Evolutionary conservation across 768 basidiomycete genomes (phyloP).

Genomic region (Tephrocybe sp.): DNA sequence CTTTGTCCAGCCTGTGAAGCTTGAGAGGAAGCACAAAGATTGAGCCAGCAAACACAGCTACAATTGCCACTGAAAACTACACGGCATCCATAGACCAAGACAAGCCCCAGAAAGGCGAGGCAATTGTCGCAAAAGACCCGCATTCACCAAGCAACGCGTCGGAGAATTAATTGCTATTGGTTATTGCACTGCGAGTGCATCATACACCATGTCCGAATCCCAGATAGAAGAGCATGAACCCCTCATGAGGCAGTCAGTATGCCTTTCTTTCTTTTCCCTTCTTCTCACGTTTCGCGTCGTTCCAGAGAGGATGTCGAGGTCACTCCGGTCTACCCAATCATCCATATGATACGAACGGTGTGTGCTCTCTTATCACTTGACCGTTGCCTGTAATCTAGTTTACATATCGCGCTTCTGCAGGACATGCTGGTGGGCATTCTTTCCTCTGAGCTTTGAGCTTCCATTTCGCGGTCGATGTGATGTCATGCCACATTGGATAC

Average conservation of each 20-base stretch:
- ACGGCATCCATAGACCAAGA: no score
- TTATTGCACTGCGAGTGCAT: background rate
- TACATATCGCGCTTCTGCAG: no score
- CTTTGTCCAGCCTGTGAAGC: background rate
- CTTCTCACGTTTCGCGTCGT: slow-evolving; percentile 4
- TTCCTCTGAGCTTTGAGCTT: background rate
- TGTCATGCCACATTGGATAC: background rate
- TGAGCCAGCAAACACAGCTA: no score
- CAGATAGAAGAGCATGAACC: slow-evolving; percentile 45
- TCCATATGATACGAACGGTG: slow-evolving; percentile 72
- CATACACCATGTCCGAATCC: slow-evolving; percentile 32
- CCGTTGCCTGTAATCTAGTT: no score
- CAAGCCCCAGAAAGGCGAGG: background rate
- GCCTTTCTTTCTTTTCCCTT: slow-evolving; percentile 1
- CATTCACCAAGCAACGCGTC: slow-evolving; percentile 15
- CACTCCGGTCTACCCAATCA: slow-evolving; percentile 74
- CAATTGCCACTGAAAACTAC: no score
- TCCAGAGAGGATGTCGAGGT: slow-evolving; percentile 49
- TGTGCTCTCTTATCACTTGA: slow-evolving; percentile 21
- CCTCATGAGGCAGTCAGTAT: slow-evolving; percentile 38
- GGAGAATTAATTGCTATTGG: slow-evolving; percentile 13
- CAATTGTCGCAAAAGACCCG: background rate
- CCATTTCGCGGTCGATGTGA: background rate
- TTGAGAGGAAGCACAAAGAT: no score
- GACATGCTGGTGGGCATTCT: slow-evolving; percentile 53